phyloP scores from a whole-genome alignment of 129 eudicot genomes.

The Ambrosia artemisiifolia region DNA sequence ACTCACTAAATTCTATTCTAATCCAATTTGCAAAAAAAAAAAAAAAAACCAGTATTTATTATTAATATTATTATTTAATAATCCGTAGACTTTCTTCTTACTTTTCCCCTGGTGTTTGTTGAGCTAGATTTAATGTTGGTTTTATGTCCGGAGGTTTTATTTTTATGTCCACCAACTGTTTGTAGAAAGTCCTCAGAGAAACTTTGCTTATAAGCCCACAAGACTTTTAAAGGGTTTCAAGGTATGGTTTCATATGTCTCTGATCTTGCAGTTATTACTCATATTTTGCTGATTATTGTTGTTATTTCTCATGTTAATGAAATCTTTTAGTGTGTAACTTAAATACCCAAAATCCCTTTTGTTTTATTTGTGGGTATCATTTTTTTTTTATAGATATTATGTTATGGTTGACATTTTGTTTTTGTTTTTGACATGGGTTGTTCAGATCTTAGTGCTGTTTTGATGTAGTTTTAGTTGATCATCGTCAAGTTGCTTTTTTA shows the following conservation, averaged over 20 bases:
- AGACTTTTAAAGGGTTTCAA: conserved; percentile 13
- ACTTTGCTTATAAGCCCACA: background rate
- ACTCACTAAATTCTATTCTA: background rate
- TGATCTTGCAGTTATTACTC: conserved; percentile 10
- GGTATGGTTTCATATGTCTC: conserved; percentile 41
- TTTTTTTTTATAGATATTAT: conserved; percentile 2
- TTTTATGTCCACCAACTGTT: conserved; percentile 30
- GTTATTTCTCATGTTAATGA: background rate
- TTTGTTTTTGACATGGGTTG: conserved; percentile 12
- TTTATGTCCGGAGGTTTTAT: conserved; percentile 35
- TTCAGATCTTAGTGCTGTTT: conserved; percentile 39
- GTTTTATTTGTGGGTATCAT: conserved; percentile 13
- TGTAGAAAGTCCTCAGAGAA: conserved; percentile 24
- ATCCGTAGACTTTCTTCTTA: conserved; percentile 23
- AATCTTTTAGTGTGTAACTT: background rate
- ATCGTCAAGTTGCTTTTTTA: conserved; percentile 30
- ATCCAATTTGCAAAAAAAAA: conserved; percentile 10
- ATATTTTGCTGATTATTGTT: background rate
- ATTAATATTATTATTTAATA: background rate
- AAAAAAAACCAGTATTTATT: background rate
- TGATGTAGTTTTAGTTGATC: conserved; percentile 16
- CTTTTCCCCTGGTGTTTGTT: conserved; percentile 33
- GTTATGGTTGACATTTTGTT: conserved; percentile 16
- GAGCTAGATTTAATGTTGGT: conserved; percentile 52
- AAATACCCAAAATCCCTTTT: background rate